phyloP scores from a whole-genome alignment of 2,329 filamentous ascomycete genomes.

The Gnomoniopsis smithogilvyi region DNA sequence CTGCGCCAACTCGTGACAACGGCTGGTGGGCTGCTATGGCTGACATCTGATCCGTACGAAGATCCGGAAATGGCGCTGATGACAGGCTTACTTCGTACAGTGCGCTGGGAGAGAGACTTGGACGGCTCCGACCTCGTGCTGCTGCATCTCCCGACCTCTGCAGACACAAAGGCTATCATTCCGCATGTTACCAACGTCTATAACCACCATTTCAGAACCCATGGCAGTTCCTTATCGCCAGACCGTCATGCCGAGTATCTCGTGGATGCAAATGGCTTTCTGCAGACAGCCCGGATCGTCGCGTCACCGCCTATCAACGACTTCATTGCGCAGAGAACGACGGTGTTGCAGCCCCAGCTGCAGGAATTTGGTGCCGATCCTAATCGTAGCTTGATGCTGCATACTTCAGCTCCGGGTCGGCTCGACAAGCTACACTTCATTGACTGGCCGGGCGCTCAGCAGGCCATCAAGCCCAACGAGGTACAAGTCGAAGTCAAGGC shows the following conservation, averaged over 20 bases:
- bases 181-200: slow-evolving; percentile 10
- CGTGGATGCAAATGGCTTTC: slow-evolving; percentile 7
- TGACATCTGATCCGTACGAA: slow-evolving; percentile 27
- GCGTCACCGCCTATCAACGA: slow-evolving; percentile 13
- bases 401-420: slow-evolving; percentile 15
- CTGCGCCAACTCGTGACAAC: slow-evolving; percentile 26
- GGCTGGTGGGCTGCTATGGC: slow-evolving; percentile 29
- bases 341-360: slow-evolving; percentile 13
- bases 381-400: slow-evolving; percentile 16
- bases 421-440: slow-evolving; percentile 18
- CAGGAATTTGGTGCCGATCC: slow-evolving; percentile 16
- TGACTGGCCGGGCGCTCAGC: slow-evolving; percentile 13
- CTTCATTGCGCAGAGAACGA: slow-evolving; percentile 16
- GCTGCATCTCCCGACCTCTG: slow-evolving; percentile 20
- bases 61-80: slow-evolving; percentile 28
- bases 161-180: not conserved
- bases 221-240: not conserved
- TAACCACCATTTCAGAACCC: slow-evolving; percentile 12
- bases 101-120: slow-evolving; percentile 31
- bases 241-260: slow-evolving; percentile 19
- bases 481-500: slow-evolving; percentile 17
- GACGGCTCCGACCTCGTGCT: slow-evolving; percentile 26
- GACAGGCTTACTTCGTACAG: slow-evolving; percentile 30
- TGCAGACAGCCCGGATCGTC: slow-evolving; percentile 13
- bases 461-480: slow-evolving; percentile 8